Conservation (phyloP, 768 basidiomycete species). For the Hygrocybe coccinea region DNA sequence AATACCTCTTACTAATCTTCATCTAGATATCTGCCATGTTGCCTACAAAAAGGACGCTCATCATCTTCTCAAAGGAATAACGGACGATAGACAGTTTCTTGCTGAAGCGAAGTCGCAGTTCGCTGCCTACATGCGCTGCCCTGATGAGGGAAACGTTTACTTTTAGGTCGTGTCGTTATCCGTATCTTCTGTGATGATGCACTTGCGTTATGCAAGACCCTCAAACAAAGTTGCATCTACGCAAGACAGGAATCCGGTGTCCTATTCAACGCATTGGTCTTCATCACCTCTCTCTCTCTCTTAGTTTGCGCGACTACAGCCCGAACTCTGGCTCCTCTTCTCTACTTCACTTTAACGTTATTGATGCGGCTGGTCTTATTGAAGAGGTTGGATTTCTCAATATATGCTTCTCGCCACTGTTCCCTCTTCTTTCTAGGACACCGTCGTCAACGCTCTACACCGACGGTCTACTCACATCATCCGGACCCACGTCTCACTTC, state of each 20-base stretch:
- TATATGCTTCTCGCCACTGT: slow-evolving; percentile 33
- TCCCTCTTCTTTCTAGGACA: slow-evolving; percentile 33
- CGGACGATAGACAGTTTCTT: slow-evolving; percentile 19
- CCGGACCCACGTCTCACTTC: slow-evolving; percentile 28
- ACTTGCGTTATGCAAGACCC: slow-evolving; percentile 37
- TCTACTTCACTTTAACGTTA: slow-evolving; percentile 39
- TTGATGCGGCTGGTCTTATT: slow-evolving; percentile 48
- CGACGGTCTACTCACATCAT: slow-evolving; percentile 33
- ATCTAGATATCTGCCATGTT: no score
- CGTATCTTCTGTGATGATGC: slow-evolving; percentile 42
- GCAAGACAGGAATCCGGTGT: neutral
- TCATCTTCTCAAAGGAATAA: slow-evolving; percentile 12
- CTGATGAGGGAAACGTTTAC: neutral
- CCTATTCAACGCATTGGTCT: neutral
- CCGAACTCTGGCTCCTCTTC: slow-evolving; percentile 13
- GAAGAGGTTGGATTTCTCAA: slow-evolving; percentile 48
- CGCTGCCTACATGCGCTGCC: neutral
- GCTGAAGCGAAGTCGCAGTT: slow-evolving; percentile 9
- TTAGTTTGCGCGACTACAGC: neutral
- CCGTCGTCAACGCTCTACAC: slow-evolving; percentile 37
- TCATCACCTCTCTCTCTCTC: neutral
- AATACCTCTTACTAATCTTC: slow-evolving; percentile 26
- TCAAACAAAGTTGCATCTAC: slow-evolving; percentile 11
- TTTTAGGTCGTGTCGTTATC: slow-evolving; percentile 22
- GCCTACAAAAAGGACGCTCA: no score